phyloP scores from a whole-genome alignment of 2,329 filamentous ascomycete species.

The Trichophyton verrucosum region DNA sequence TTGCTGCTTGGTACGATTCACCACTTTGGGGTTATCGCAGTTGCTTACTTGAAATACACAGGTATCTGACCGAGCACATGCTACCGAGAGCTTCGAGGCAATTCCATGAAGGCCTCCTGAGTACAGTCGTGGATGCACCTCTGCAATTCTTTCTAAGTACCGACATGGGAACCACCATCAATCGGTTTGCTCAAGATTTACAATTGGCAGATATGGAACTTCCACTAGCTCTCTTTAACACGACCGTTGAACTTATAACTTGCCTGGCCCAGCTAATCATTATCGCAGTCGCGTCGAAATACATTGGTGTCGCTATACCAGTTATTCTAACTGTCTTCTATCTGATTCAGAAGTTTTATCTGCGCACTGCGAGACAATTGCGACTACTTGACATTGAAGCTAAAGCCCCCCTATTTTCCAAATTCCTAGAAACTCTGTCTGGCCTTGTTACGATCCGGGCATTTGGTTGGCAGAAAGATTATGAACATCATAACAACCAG shows the following conservation, averaged over 20 bases:
- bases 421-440: slow-evolving; percentile 21
- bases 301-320: neutral
- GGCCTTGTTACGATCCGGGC: slow-evolving; percentile 17
- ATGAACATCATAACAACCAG: slow-evolving; percentile 14
- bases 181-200: slow-evolving; percentile 3
- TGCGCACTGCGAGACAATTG: slow-evolving; percentile 35
- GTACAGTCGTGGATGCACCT: slow-evolving; percentile 21
- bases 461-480: slow-evolving; percentile 7
- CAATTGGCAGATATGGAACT: neutral
- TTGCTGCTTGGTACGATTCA: neutral
- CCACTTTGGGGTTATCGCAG: neutral
- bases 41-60: neutral
- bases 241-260: neutral
- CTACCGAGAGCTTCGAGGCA: neutral
- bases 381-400: slow-evolving; percentile 34
- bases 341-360: slow-evolving; percentile 21
- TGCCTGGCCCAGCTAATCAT: neutral
- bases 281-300: neutral
- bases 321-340: neutral
- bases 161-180: slow-evolving; percentile 29
- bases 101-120: slow-evolving; percentile 17
- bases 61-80: neutral
- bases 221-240: slow-evolving; percentile 8
- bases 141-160: slow-evolving; percentile 34
- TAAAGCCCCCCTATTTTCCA: slow-evolving; percentile 31